phyloP scores from a whole-genome alignment of 2,329 filamentous ascomycete genomes.

The Teratosphaeria gauchensis region DNA sequence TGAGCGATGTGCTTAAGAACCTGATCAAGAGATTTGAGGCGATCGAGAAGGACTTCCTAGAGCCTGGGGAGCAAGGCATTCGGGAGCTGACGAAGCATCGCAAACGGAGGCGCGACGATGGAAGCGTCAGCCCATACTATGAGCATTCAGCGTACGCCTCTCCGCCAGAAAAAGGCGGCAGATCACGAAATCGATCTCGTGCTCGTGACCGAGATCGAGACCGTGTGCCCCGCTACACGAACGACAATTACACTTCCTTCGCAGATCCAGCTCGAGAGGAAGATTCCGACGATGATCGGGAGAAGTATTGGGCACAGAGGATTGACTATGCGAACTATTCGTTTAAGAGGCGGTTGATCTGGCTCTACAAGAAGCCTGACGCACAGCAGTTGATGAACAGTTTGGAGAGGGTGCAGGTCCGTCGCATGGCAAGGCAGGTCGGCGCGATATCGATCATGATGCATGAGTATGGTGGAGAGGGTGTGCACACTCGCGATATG shows the following conservation, averaged over 20 bases:
- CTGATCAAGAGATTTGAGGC: constrained; percentile 29
- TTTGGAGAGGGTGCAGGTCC: constrained; percentile 29
- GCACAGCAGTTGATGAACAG: constrained; percentile 27
- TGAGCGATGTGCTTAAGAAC: constrained; percentile 27
- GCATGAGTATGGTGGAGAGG: constrained; percentile 20
- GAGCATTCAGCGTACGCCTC: constrained; percentile 20
- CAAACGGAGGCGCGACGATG: constrained; percentile 10
- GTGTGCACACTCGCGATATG: constrained; percentile 13
- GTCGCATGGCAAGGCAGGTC: constrained; percentile 28
- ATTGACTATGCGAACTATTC: constrained; percentile 27
- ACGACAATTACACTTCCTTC: constrained; percentile 2
- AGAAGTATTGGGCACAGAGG: constrained; percentile 20
- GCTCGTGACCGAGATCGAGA: constrained; percentile 7
- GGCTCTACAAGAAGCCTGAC: constrained; percentile 29
- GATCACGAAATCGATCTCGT: constrained; percentile 4
- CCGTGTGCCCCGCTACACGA: constrained; percentile 1
- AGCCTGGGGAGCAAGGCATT: constrained; percentile 16
- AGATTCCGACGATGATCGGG: constrained; percentile 17
- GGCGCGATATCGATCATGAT: constrained; percentile 22
- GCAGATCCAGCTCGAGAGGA: constrained; percentile 20
- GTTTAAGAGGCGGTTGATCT: constrained; percentile 26
- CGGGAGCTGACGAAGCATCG: constrained; percentile 10
- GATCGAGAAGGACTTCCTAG: constrained; percentile 31
- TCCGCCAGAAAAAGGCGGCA: constrained; percentile 17
- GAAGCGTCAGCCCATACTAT: constrained; percentile 13